phyloP scores from a whole-genome alignment of 176 grass and related monocot genomes.

The Phragmites australis region DNA sequence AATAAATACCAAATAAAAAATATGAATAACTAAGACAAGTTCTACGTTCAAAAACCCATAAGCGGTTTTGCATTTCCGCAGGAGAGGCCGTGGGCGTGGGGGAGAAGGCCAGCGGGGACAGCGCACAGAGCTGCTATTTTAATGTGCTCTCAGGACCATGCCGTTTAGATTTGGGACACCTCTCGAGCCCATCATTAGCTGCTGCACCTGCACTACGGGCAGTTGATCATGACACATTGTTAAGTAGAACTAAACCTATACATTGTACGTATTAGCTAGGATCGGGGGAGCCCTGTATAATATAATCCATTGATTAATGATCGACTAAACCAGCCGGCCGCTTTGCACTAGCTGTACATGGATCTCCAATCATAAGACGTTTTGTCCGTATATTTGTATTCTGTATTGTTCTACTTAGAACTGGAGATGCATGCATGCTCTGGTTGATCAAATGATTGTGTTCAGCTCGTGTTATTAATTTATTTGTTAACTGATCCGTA shows the following conservation, averaged over 20 bases:
- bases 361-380: slow-evolving; percentile 2
- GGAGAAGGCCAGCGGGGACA: slow-evolving; percentile 12
- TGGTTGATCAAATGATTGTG: background rate
- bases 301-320: background rate
- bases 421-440: background rate
- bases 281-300: background rate
- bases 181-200: background rate
- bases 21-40: too few relatives aligned
- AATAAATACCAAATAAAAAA: too few relatives aligned
- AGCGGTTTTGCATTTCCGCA: too few relatives aligned
- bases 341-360: background rate
- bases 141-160: background rate
- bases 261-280: too few relatives aligned
- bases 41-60: too few relatives aligned
- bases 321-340: background rate
- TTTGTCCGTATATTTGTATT: background rate
- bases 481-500: background rate
- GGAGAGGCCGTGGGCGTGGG: background rate
- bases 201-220: background rate
- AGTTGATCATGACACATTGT: background rate
- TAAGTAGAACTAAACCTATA: background rate
- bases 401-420: background rate
- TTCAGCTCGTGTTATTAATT: background rate
- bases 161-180: slow-evolving; percentile 28
- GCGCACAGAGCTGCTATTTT: background rate